phyloP scores from a whole-genome alignment of 2,329 filamentous ascomycete species.

The Colletotrichum viniferum region DNA sequence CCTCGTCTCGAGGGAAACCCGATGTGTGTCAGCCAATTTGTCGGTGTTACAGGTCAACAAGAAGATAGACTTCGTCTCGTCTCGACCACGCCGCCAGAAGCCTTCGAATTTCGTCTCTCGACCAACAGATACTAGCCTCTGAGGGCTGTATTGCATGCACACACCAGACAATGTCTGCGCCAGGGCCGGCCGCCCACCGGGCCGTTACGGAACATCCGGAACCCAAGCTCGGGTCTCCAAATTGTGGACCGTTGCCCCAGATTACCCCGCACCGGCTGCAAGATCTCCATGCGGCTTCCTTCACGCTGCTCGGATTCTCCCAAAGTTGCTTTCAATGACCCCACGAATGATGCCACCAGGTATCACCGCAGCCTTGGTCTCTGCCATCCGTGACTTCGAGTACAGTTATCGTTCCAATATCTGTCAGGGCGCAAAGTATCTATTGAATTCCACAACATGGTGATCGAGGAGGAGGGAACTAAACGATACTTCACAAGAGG shows the following conservation, averaged over 20 bases:
- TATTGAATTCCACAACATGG: not conserved
- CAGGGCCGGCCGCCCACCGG: not conserved
- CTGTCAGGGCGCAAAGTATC: not conserved
- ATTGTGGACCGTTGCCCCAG: not conserved
- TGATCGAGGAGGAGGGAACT: not conserved
- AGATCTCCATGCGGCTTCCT: not conserved
- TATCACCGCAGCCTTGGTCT: not conserved
- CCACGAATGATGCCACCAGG: not conserved
- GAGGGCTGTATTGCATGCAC: not conserved
- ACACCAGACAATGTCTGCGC: not conserved
- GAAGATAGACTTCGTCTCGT: accelerated
- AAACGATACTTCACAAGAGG: slow-evolving; percentile 8
- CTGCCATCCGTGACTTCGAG: not conserved
- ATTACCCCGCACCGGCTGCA: not conserved
- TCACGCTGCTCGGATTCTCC: not conserved
- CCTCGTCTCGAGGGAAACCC: not conserved
- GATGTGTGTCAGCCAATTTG: not conserved
- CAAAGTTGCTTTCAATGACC: not conserved
- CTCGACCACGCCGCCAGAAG: not conserved
- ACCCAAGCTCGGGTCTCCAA: not conserved
- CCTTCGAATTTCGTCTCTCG: not conserved
- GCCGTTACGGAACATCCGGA: not conserved
- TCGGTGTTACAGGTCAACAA: not conserved
- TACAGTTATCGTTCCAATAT: not conserved
- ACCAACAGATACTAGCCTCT: not conserved